Evolutionary conservation across 1,284 basidiomycete species (phyloP), one percentile per base, ranked within the genome.

Genomic region (Puccinia horiana): DNA sequence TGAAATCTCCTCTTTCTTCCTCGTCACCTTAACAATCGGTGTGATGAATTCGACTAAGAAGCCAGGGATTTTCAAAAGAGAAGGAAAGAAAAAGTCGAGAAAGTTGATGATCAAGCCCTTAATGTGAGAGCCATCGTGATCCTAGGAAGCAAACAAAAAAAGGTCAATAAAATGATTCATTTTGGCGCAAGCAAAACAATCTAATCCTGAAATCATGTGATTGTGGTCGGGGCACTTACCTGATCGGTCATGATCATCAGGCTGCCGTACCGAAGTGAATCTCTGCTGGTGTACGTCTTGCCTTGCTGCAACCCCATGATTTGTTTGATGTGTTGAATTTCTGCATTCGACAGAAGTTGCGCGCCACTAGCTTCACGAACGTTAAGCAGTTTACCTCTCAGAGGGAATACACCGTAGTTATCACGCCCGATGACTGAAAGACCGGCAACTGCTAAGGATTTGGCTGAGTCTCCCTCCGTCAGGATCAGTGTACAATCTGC

Each of bases 241-340:
- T 98, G 96, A 92, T 99, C 97, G 18, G 97, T 96, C 97, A 99
- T 99, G 86, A 99, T 95, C 97, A 99, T 99, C 83, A 99, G 88
- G 82, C 92, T 92, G 0, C 97, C 97, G 86, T 99, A 99, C 35
- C 97, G 92, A 86, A 99, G 88, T 84, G 90, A 92, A 72, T 90
- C 89, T 23, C 90, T 88, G 77, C 90, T 91, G 35, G 88, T 89
- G 87, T 99, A 99, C 83, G 93, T 92, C 87, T 95, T 95, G 85
- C 93, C 93, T 86, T 97, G 95, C 87, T 97, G 95, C 82, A 99
- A 88, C 29, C 97, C 97, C 89, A 99, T 91, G 85, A 99, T 99
- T 89, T 98, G 94, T 90, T 96, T 98, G 90, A 99, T 95, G 84
- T 94, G 93, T 87, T 95, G 93, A 76, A 99, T 94, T 88, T 99